Base-by-base conservation (phyloP, 164 flowering plant genomes). In the Vitis amurensis region DNA sequence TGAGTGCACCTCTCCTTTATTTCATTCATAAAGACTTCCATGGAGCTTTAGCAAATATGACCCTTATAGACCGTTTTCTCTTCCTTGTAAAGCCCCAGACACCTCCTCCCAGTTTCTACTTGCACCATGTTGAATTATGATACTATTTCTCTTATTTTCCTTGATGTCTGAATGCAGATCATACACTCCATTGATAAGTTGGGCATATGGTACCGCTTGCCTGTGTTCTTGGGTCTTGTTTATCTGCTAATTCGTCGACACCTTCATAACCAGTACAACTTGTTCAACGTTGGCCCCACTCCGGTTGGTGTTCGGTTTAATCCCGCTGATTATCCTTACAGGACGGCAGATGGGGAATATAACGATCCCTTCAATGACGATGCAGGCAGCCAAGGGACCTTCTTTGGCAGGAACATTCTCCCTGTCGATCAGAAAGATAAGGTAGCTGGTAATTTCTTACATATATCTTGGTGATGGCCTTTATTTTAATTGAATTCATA, bases 341-440 rank as follows among this genome's bases (percentile, higher is more conserved):
- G 84, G 57, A 84, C 87, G 1, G 77, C 80, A 2, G 74, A 84
- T 2, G 44, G 44, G 5, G 68, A 55, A 27, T 83, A 56, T 30
- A 80, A 80, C 19, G 80, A 83, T 67, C 87, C 84, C 16, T 31
- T 63, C 19, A 50, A 74, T 58, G 77, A 68, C 48, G 70, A 4
- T 27, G 66, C 67, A 3, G 85, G 85, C 23, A 78, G 79, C 50
- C 60, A 76, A 50, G 81, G 83, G 1, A 73, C 80, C 12, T 79
- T 84, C 61, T 78, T 84, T 50, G 87, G 87, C 14, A 27, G 87
- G 52, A 84, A 84, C 64, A 73, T 79, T 51, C 81, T 44, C 44
- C 85, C 87, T 14, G 70, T 75, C 12, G 67, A 74, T 23, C 79
- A 31, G 55, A 53, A 59, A 61, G 71, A 73, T 27, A 64, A 59